Evolutionary conservation across 1,139 yeast species (phyloP), one percentile per base, ranked within the genome.

Genomic region (Taphrina sp.): DNA sequence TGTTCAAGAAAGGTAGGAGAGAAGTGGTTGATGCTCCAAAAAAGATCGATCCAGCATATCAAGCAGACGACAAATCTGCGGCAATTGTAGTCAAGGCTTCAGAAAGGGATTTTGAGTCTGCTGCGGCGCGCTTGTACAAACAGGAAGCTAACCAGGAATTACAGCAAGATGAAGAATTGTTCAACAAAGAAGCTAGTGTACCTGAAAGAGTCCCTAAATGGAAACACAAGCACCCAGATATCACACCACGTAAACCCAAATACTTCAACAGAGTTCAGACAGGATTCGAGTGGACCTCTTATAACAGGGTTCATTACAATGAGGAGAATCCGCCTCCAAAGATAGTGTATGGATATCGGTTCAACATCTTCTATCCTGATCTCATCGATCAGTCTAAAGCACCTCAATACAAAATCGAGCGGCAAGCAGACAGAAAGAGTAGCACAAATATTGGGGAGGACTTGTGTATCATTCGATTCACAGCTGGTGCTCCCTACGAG

Each of bases 261-360:
- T 70, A 64, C 52, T 64, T 59, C 57, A 69, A 67, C 46, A 62
- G 70, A 17, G 72, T 69, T 5, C 61, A 67, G 37, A 60, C 66
- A 52, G 74, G 73, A 2, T 69, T 65, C 53, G 72, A 70, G 31
- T 71, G 74, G 74, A 71, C 67, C 58, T 58, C 64, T 29, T 70
- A 71, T 60, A 71, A 71, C 52, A 67, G 67, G 55, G 62, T 68
- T 1, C 74, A 71, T 53, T 71, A 68, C 59, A 63, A 62, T 35
- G 57, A 63, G 10, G 69, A 71, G 14, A 65, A 69, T 49, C 72
- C 72, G 12, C 74, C 75, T 3, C 74, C 74, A 1, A 71, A 70
- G 43, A 61, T 64, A 1, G 70, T 70, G n/a, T 70, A 67, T 57
- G 75, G 75, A 3, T 72, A 72, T 60, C 63, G 64, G 44, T 72